Evolutionary conservation across 148 eudicot species (phyloP).

Genomic region (Rhododendron simsii): DNA sequence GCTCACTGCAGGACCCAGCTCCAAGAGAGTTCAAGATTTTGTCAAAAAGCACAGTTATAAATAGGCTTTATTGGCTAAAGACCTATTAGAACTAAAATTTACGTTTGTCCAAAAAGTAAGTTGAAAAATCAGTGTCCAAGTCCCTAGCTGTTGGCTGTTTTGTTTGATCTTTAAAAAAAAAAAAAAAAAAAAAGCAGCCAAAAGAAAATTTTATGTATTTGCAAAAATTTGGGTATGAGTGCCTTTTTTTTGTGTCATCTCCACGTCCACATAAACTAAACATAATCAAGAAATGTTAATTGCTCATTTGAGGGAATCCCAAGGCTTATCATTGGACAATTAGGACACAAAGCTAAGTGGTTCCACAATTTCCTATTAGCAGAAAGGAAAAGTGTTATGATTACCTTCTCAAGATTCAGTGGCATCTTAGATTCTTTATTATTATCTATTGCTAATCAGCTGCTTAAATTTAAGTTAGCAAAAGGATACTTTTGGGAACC

Average conservation of each 20-base stretch:
- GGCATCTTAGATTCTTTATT: neutral
- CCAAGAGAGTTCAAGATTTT: too few species aligned
- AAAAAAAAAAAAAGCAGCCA: neutral
- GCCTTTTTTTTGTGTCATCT: neutral
- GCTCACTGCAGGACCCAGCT: too few species aligned
- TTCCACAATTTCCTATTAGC: neutral
- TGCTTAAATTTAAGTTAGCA: neutral
- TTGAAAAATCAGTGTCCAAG: neutral
- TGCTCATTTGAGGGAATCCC: neutral
- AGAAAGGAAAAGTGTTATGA: neutral
- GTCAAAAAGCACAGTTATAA: neutral
- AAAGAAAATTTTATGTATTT: neutral
- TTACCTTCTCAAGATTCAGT: neutral
- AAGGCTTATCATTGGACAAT: neutral
- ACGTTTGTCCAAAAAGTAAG: neutral
- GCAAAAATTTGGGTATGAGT: neutral
- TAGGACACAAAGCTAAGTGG: neutral
- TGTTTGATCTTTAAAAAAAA: neutral
- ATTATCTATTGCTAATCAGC: conserved; percentile 1
- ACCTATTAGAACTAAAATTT: neutral
- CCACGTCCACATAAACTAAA: neutral
- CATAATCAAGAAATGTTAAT: neutral
- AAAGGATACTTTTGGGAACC: neutral
- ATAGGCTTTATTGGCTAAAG: neutral
- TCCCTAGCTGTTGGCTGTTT: neutral